A percentile compares a stretch with the other conserved stretches of the same genome.
These are phyloP conservation scores for Vicia villosa DNA, from an alignment of 306 rosid genomes.

Conservation along the genomic window DNA sequence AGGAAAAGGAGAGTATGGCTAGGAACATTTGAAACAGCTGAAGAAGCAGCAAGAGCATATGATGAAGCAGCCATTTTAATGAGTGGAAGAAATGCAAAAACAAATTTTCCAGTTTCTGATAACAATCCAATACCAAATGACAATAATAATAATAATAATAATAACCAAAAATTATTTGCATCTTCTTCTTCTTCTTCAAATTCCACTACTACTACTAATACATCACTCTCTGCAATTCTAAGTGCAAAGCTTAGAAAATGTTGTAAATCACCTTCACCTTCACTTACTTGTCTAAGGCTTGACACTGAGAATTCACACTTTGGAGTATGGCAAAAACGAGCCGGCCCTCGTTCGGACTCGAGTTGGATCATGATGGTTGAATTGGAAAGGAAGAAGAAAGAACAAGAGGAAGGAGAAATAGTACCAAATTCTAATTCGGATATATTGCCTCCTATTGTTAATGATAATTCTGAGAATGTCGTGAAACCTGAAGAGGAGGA, in stretches of 20 bases:
- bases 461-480: constrained; percentile 14
- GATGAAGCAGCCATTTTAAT: constrained; percentile 84
- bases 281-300: constrained; percentile 79
- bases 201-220: constrained; percentile 3
- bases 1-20: constrained; percentile 92
- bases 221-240: constrained; percentile 57
- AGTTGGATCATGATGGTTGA: constrained; percentile 88
- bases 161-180: not conserved
- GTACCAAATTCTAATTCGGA: not conserved
- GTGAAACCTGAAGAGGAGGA: constrained; percentile 35
- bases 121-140: constrained; percentile 12
- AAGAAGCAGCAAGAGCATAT: constrained; percentile 82
- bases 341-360: constrained; percentile 60
- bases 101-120: constrained; percentile 63
- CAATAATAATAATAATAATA: constrained; percentile 10
- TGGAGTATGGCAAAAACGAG: constrained; percentile 82
- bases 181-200: constrained; percentile 27
- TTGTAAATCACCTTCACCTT: constrained; percentile 68
- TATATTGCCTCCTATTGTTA: not conserved
- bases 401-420: not conserved
- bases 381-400: constrained; percentile 42
- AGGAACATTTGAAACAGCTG: constrained; percentile 82
- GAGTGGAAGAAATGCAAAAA: constrained; percentile 83
- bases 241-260: constrained; percentile 70
- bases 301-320: constrained; percentile 78